Base-by-base conservation (phyloP, 2,329 filamentous ascomycete species). In the Colletotrichum navitas region DNA sequence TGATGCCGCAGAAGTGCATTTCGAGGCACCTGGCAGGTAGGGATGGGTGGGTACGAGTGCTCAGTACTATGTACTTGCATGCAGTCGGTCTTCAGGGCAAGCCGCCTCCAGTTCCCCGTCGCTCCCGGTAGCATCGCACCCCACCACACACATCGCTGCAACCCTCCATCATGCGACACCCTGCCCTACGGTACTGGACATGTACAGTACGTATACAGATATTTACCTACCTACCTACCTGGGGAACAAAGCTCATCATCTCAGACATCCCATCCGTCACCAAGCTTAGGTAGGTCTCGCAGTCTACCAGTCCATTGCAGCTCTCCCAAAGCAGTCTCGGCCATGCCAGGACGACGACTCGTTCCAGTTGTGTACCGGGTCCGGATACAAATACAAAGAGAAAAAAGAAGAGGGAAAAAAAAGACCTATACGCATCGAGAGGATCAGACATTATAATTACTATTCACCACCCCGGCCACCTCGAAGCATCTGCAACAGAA, bases 1-100 rank as follows among this genome's bases (percentile, higher is more conserved):
- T 11, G 36, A 39, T 39, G 36, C 36, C 52, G 51, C 64, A 63
- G 52, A 68, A 68, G 36, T 34, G n/a, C 64, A n/a, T 16, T 29
- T 3, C 11, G 26, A 39, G 66, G 26, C 34, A 68, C 64, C 68
- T 71, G 52, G 58, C 68, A 71, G 58, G 8, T 71, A 68, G 64
- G 39, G 6, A 26, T 21, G 6, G 41, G 41, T 21, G 3, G 26
- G 26, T 52, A 18, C 12, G 3, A 16, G 39, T 41, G 12, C n/a
- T 29, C 29, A 29, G 29, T 29, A 4, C 29, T 29, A 14, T 2
- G 36, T 1, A 41, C 39, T 41, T 41, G 16, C 39, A 11, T 41
- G 16, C 39, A 41, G 39, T 41, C 39, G 39, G 14, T 16, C 39
- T 14, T 3, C 36, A 14, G 12, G 39, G 39, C 39, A 41, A 41